Evolutionary conservation across 257 asterid genomes (phyloP).

Genomic region (Solanum ossicruentum): DNA sequence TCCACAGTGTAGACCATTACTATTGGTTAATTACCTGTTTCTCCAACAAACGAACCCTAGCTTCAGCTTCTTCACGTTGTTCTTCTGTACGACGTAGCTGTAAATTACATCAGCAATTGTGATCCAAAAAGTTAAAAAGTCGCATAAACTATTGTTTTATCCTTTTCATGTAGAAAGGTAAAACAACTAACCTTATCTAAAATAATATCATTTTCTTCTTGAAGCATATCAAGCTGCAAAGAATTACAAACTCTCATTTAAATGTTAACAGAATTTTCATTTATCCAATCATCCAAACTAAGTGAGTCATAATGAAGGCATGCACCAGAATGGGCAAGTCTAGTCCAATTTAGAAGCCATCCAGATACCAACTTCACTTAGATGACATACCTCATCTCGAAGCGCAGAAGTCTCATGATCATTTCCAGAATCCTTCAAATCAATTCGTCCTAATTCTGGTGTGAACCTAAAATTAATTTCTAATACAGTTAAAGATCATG

Average conservation of each 20-base stretch:
- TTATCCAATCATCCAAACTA: not conserved
- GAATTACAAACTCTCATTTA: constrained; percentile 6
- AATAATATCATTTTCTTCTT: constrained; percentile 79
- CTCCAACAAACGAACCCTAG: constrained; percentile 87
- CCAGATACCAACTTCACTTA: not conserved
- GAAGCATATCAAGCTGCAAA: constrained; percentile 95
- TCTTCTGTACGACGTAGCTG: constrained; percentile 91
- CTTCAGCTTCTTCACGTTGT: constrained; percentile 87
- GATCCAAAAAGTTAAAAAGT: not conserved
- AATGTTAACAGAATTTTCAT: not conserved
- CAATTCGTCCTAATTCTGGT: constrained; percentile 54
- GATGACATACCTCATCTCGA: constrained; percentile 76
- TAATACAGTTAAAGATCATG: not conserved
- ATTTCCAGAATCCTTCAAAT: constrained; percentile 57
- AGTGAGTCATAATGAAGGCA: not conserved
- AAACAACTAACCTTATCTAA: constrained; percentile 67
- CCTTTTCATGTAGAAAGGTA: not conserved
- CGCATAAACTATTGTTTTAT: not conserved
- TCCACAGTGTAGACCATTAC: not conserved
- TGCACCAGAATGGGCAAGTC: not conserved
- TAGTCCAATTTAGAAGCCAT: not conserved
- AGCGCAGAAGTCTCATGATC: constrained; percentile 82
- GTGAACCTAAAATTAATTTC: constrained; percentile 37
- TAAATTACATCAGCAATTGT: constrained; percentile 25
- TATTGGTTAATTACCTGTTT: constrained; percentile 50